Evolutionary conservation across 768 basidiomycete genomes (phyloP).

Genomic region (Tephrocybe sp.): DNA sequence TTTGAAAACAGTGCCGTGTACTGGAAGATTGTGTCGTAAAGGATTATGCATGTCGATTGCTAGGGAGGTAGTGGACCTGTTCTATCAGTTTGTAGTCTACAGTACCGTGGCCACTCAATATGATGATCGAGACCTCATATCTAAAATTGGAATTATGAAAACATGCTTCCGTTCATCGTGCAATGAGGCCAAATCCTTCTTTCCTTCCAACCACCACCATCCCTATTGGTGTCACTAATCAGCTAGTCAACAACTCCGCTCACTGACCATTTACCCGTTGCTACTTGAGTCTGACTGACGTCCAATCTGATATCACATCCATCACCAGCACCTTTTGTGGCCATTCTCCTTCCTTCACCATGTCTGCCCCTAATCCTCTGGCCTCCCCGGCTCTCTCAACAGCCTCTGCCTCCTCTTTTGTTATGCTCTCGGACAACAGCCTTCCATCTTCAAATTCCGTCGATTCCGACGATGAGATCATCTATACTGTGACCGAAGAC

Average conservation of each 20-base stretch:
- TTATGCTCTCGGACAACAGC: constrained; percentile 16
- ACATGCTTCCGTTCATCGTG: constrained; percentile 2
- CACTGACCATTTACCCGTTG: background rate
- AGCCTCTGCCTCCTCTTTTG: constrained; percentile 22
- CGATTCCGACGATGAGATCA: constrained; percentile 58
- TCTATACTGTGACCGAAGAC: constrained; percentile 44
- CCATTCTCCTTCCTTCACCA: constrained; percentile 2
- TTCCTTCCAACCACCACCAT: constrained; percentile 1
- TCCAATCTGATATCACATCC: constrained; percentile 4
- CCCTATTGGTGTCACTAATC: background rate
- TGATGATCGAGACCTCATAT: no score
- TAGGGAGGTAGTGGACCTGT: background rate
- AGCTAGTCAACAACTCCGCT: background rate
- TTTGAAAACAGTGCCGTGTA: constrained; percentile 65
- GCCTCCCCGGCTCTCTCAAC: constrained; percentile 23
- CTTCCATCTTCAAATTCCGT: constrained; percentile 21
- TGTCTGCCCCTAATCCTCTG: constrained; percentile 12
- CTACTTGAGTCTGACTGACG: constrained; percentile 5
- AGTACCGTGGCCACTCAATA: no score
- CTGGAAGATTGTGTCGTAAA: constrained; percentile 51
- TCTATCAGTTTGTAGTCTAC: background rate
- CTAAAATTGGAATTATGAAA: no score
- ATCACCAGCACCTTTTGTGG: background rate
- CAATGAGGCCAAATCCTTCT: constrained; percentile 2
- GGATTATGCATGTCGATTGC: background rate